phyloP scores from a whole-genome alignment of 192 early-diverging fungal genomes.

The Thoreauomyces humboldtii region DNA sequence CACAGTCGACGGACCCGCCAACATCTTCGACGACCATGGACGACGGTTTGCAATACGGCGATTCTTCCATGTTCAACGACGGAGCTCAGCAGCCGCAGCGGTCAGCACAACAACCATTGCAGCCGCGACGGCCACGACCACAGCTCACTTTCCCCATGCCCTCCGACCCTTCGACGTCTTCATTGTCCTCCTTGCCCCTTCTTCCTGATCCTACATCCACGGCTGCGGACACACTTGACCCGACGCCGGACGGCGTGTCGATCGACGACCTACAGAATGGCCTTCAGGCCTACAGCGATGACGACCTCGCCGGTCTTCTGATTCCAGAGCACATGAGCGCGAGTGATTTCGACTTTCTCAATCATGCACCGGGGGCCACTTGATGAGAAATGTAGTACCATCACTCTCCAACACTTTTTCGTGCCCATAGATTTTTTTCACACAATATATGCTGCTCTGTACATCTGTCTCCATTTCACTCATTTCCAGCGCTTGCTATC shows the following conservation, averaged over 20 bases:
- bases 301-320: not conserved
- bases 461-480: not conserved
- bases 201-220: not conserved
- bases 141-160: not conserved
- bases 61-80: no score
- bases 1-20: not conserved
- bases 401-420: not conserved
- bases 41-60: no score
- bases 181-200: no score
- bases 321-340: not conserved
- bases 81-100: not conserved
- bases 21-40: no score
- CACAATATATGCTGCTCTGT: not conserved
- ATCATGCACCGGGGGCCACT: not conserved
- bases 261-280: constrained; percentile 1
- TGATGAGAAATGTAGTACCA: no score
- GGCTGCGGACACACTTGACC: not conserved
- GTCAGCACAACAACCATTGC: not conserved
- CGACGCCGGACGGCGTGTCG: not conserved
- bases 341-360: constrained; percentile 1
- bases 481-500: not conserved
- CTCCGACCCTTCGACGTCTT: no score
- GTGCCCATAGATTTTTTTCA: not conserved
- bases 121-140: not conserved
- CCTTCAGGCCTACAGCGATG: not conserved